Conservation (phyloP, 345 rosid genomes). For the Populus nigra region DNA sequence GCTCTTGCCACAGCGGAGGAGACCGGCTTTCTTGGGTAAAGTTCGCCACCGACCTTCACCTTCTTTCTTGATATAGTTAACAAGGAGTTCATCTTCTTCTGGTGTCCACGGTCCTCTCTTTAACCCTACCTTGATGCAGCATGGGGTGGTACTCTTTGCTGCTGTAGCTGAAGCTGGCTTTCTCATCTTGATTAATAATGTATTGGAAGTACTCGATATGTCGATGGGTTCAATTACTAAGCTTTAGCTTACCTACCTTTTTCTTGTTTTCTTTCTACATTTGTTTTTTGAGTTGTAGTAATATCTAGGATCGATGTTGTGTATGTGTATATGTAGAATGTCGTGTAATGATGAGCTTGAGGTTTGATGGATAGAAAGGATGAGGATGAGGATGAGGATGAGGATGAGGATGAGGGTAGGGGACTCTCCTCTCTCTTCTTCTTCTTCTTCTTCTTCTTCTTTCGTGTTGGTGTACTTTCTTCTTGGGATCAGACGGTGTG, state of each 20-base stretch:
- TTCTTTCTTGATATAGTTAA: slow-evolving; percentile 58
- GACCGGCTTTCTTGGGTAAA: slow-evolving; percentile 73
- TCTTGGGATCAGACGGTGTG: background rate
- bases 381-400: no score
- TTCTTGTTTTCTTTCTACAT: background rate
- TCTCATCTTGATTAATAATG: slow-evolving; percentile 7
- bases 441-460: background rate
- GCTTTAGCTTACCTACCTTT: background rate
- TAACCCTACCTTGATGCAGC: slow-evolving; percentile 64
- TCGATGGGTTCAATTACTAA: background rate
- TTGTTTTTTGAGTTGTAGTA: background rate
- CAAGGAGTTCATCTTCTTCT: slow-evolving; percentile 70
- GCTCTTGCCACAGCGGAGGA: slow-evolving; percentile 83
- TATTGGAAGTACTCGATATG: background rate
- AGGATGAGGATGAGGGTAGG: background rate
- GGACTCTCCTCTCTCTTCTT: background rate
- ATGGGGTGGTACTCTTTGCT: slow-evolving; percentile 36
- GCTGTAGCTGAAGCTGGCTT: background rate
- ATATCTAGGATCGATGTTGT: background rate
- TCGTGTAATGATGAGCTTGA: background rate
- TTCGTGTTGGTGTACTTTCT: background rate
- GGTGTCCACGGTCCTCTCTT: slow-evolving; percentile 93
- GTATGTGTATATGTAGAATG: background rate
- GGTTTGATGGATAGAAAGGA: background rate
- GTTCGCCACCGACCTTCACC: slow-evolving; percentile 88